These are phyloP conservation scores for Tephrocybe sp. DNA, from an alignment of 768 basidiomycete genomes.

Conservation along the genomic window DNA sequence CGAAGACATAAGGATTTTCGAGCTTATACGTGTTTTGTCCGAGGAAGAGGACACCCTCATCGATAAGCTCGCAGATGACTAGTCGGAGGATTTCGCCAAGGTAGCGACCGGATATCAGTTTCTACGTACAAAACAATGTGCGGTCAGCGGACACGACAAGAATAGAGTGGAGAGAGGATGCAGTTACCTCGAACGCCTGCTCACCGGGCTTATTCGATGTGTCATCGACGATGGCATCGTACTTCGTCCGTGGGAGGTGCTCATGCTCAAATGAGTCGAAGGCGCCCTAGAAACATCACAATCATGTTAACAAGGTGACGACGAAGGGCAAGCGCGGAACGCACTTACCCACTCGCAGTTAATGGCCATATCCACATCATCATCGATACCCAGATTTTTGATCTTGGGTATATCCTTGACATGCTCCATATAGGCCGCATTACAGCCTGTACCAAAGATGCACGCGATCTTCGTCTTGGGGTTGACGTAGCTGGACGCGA, in stretches of 20 bases:
- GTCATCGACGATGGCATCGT: slow-evolving; percentile 90
- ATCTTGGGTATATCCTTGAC: slow-evolving; percentile 87
- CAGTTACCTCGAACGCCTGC: slow-evolving; percentile 85
- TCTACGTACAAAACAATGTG: slow-evolving; percentile 41
- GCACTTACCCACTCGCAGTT: slow-evolving; percentile 91
- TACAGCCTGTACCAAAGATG: slow-evolving; percentile 98
- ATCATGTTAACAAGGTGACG: background rate
- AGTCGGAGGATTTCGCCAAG: slow-evolving; percentile 96
- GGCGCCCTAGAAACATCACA: slow-evolving; percentile 64
- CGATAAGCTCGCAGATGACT: slow-evolving; percentile 92
- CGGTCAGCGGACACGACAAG: background rate
- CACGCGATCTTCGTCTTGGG: slow-evolving; percentile 89
- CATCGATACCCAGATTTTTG: slow-evolving; percentile 65
- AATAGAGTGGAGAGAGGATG: background rate
- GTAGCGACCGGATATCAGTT: slow-evolving; percentile 95
- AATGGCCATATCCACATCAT: slow-evolving; percentile 79
- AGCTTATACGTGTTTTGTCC: slow-evolving; percentile 99
- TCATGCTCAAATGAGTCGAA: slow-evolving; percentile 97
- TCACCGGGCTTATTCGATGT: slow-evolving; percentile 95
- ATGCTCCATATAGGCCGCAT: slow-evolving; percentile 97
- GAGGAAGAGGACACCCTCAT: slow-evolving; percentile 95
- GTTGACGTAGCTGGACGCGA: slow-evolving; percentile 96
- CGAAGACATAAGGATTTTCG: slow-evolving; percentile 88
- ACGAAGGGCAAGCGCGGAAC: background rate
- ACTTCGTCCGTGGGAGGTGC: slow-evolving; percentile 93